Conservation (phyloP, 768 basidiomycete genomes). For the Russula virescens region DNA sequence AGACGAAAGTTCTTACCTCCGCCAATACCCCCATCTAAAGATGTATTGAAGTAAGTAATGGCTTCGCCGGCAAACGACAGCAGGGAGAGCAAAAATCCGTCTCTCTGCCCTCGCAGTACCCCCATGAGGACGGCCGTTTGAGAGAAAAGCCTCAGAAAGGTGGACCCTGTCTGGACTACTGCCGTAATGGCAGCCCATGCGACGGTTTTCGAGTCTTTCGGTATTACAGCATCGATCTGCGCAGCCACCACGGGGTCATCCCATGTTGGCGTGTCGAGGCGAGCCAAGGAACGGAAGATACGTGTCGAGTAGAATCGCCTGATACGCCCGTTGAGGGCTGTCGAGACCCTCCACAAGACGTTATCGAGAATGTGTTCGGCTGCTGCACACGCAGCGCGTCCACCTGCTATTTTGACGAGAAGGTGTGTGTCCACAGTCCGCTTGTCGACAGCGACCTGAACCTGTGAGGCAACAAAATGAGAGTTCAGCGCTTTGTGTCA, state of each 20-base stretch:
- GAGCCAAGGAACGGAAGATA: conserved; percentile 58
- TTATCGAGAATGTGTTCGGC: conserved; percentile 41
- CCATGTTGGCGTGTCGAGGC: conserved; percentile 73
- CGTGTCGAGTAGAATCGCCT: conserved; percentile 57
- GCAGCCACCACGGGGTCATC: conserved; percentile 60
- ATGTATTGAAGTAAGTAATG: conserved; percentile 33
- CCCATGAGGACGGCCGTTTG: conserved; percentile 55
- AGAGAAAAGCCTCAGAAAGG: conserved; percentile 45
- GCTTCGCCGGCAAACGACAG: conserved; percentile 51
- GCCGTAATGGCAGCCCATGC: conserved; percentile 56
- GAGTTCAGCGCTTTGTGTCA: background rate
- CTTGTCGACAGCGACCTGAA: conserved; percentile 19
- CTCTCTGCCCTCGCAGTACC: conserved; percentile 57
- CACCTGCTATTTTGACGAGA: conserved; percentile 33
- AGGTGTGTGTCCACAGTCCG: conserved; percentile 14
- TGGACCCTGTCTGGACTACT: conserved; percentile 38
- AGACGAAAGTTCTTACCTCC: conserved; percentile 2
- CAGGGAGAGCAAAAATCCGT: conserved; percentile 53
- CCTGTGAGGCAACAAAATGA: background rate
- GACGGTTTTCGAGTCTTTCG: conserved; percentile 38
- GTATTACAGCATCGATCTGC: conserved; percentile 52
- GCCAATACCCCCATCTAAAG: background rate
- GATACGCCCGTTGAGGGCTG: conserved; percentile 54
- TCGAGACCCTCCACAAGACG: conserved; percentile 34
- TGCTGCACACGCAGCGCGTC: conserved; percentile 48